Conservation (phyloP, 1,284 basidiomycete genomes). For the Ustilago tritici region DNA sequence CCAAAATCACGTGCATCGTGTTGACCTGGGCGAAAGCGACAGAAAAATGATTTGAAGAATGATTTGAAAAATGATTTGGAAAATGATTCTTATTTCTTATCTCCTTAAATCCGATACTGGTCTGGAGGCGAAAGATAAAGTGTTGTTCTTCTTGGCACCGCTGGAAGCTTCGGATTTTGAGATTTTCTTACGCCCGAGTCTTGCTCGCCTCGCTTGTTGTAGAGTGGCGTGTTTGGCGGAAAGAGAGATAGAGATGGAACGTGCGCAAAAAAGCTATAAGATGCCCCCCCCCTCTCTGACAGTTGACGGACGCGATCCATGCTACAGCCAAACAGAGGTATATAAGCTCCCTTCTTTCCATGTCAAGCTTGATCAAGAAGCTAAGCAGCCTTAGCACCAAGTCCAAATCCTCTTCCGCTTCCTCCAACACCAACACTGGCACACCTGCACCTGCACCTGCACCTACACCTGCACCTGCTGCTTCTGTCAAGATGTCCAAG, state of each 20-base stretch:
- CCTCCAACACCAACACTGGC: slow-evolving; percentile 20
- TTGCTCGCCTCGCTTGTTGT: neutral
- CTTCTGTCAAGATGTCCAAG: slow-evolving; percentile 52
- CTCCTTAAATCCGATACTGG: too few relatives aligned
- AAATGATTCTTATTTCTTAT: neutral
- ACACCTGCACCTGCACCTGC: slow-evolving; percentile 24
- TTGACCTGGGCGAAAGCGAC: too few relatives aligned
- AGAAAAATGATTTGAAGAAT: too few relatives aligned
- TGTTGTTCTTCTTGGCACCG: too few relatives aligned
- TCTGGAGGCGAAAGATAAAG: too few relatives aligned
- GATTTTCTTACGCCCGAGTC: neutral
- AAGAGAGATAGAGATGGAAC: neutral
- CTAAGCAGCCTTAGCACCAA: slow-evolving; percentile 45
- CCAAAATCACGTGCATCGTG: too few relatives aligned
- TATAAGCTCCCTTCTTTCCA: slow-evolving; percentile 6
- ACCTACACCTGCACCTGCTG: slow-evolving; percentile 23
- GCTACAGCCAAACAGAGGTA: neutral
- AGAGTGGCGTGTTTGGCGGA: neutral
- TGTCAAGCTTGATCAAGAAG: slow-evolving; percentile 42
- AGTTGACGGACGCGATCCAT: neutral
- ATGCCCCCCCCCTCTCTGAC: neutral
- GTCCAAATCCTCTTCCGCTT: slow-evolving; percentile 36
- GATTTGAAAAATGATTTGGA: too few relatives aligned
- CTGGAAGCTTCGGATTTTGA: neutral
- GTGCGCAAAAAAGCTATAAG: neutral